Evolutionary conservation across 768 basidiomycete genomes (phyloP), one percentile per base, ranked within the genome.

Genomic region (Vararia minispora): DNA sequence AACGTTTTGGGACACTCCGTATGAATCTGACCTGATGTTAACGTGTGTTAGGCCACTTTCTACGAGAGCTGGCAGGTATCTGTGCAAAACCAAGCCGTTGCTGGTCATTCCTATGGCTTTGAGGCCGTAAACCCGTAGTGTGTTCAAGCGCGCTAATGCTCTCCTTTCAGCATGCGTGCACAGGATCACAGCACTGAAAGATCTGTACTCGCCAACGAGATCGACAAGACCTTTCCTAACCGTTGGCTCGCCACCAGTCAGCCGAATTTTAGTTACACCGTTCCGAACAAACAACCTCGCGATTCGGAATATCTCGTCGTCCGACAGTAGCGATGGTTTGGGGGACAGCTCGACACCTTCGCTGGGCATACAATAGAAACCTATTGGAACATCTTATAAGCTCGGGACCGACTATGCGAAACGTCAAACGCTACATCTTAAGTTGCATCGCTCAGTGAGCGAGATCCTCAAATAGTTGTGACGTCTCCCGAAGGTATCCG

Each of bases 321-420:
- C 77, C 1, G 81, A 76, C 27, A 92, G 67, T 41, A 88, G 68
- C 42, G 82, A 68, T 8, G 65, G 64, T 24, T 63, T 61, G 2
- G 86, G 88, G 10, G 83, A 79, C 20, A 90, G 66, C 37, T 80
- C 71, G 4, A 90, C 62, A 23, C 87, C 86, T 52, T 82, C 76
- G 37, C 68, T 72, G 3, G 87, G 88, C 88, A 91, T 92, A 52
- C 87, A 91, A 54, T 92, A 92, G 50, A 88, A 88, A 49, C 87
- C 85, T 91, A 45, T 47, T 48, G 44, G 24, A 11, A 21, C 32
- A 33, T 29, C 31, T 30, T 14, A 32, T n/a, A 24, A 39, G 29
- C 14, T 5, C 29, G 25, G 20, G 29, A 26, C 45, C 10, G 31
- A 11, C 8, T 29, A 31, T 17, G 29, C 51, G 25, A 39, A 8